Percentiles rank a stretch among this genome's conserved stretches.
Evolutionary conservation across 116 monocot genomes (phyloP).

Genomic region (Posidonia oceanica): DNA sequence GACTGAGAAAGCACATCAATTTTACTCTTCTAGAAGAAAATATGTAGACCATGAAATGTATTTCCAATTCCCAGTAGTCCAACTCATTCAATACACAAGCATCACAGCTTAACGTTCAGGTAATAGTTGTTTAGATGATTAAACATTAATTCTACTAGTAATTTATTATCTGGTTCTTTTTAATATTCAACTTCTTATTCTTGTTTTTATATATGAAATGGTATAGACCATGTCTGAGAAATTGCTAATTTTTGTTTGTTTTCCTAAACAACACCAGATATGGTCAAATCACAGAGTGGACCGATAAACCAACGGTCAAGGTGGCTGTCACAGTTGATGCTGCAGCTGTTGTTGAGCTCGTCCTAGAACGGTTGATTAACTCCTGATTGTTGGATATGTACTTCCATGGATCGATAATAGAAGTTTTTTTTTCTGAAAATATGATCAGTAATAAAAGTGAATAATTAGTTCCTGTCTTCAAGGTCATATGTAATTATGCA

Average conservation of each 20-base stretch:
- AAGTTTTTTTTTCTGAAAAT: background rate
- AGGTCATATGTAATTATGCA: no score
- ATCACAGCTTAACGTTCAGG: no score
- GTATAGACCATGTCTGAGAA: background rate
- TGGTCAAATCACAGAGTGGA: constrained; percentile 66
- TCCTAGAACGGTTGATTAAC: constrained; percentile 79
- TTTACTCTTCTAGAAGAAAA: no score
- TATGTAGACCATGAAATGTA: no score
- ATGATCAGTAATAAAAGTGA: background rate
- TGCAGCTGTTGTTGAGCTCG: constrained; percentile 38
- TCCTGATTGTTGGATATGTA: constrained; percentile 17
- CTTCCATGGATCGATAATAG: background rate
- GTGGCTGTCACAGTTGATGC: constrained; percentile 94
- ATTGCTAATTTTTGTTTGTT: background rate
- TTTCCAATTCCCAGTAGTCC: no score
- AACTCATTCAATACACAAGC: no score
- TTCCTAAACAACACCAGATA: constrained; percentile 28
- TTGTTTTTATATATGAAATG: background rate
- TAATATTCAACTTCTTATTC: background rate
- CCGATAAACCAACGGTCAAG: constrained; percentile 68
- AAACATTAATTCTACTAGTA: no score
- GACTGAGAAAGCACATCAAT: no score
- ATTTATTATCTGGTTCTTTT: no score
- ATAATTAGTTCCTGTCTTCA: background rate
- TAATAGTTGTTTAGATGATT: no score